Evolutionary conservation across 2,329 filamentous ascomycete species (phyloP).

Genomic region (Arthroderma sp.): DNA sequence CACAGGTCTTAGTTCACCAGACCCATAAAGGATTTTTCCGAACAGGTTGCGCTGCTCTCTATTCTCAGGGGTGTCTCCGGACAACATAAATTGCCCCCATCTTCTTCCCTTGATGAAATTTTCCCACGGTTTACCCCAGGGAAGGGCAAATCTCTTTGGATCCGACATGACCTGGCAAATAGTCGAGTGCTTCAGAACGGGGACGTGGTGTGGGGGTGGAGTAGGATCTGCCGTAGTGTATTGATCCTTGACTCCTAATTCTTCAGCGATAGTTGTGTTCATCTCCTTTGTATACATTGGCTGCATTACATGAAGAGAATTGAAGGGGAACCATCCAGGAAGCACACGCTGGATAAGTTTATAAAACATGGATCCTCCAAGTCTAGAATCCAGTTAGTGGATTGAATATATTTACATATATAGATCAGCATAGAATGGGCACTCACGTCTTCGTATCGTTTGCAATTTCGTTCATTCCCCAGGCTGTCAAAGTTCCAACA

Average conservation of each 20-base stretch:
- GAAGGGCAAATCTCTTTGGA: conserved; percentile 6
- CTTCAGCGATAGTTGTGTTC: conserved; percentile 14
- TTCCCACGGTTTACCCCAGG: conserved; percentile 8
- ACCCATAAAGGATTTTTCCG: conserved; percentile 11
- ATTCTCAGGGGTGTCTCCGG: conserved; percentile 12
- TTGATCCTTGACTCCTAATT: conserved; percentile 4
- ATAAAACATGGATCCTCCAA: conserved; percentile 16
- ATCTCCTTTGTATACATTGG: conserved; percentile 11
- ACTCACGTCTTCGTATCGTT: conserved; percentile 15
- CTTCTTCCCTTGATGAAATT: too few species aligned
- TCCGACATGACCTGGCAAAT: conserved; percentile 7
- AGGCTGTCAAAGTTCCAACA: conserved; percentile 25
- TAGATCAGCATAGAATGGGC: neutral
- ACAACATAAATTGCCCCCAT: conserved; percentile 12
- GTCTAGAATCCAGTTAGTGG: conserved; percentile 16
- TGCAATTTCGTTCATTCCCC: conserved; percentile 26
- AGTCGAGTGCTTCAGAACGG: conserved; percentile 13
- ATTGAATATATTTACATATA: conserved; percentile 18
- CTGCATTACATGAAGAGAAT: conserved; percentile 16
- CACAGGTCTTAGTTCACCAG: conserved; percentile 8
- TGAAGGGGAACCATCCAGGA: conserved; percentile 16
- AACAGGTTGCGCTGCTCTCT: conserved; percentile 12
- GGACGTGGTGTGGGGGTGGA: neutral
- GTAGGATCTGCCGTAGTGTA: too few species aligned
- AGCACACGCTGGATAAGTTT: conserved; percentile 16